Base-by-base conservation (phyloP, 1,284 basidiomycete genomes). In the Puccinia hordei region DNA sequence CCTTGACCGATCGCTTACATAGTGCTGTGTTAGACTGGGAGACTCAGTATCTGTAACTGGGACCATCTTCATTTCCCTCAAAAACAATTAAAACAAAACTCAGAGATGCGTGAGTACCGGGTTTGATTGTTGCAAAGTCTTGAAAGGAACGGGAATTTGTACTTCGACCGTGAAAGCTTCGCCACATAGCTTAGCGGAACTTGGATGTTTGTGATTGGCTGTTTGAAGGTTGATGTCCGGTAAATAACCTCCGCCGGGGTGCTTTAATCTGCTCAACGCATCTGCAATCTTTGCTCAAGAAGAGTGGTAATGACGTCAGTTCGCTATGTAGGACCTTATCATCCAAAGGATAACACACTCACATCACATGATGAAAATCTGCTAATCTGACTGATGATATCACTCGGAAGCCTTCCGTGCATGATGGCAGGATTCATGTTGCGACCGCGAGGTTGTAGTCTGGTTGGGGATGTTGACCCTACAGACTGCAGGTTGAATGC, bases 131-230 rank as follows among this genome's bases (percentile, higher is more conserved):
- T 61, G 46, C 44, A 22, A 17, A 27, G 22, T 49, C 15, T 19
- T 13, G 51, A 9, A 38, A 38, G 2, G 6, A 27, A 55, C 6
- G 6, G 3, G 53, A 30, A 10, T 35, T 22, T 85, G 38, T 75
- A 87, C 87, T 84, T 91, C 89, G 73, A 98, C 94, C 0, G 95
- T 98, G 84, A 93, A 97, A 0, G 93, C 95, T 17, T 92, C 92
- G 0, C 92, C 93, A 82, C 91, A 87, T n/a, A 89, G 84, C 73
- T 30, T 83, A 80, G 89, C 81, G 51, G 27, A 85, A 82, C 15
- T 83, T 83, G 4, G 86, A 82, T 9, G 84, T 66, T 1, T 81
- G 81, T 24, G 38, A 0, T 90, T 89, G 24, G 90, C 90, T 10
- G 72, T 59, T 74, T 89, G 85, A 82, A 90, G 87, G 63, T 89